Evolutionary conservation across 441 rosid species (phyloP).

Genomic region (Euphorbia celastroides): DNA sequence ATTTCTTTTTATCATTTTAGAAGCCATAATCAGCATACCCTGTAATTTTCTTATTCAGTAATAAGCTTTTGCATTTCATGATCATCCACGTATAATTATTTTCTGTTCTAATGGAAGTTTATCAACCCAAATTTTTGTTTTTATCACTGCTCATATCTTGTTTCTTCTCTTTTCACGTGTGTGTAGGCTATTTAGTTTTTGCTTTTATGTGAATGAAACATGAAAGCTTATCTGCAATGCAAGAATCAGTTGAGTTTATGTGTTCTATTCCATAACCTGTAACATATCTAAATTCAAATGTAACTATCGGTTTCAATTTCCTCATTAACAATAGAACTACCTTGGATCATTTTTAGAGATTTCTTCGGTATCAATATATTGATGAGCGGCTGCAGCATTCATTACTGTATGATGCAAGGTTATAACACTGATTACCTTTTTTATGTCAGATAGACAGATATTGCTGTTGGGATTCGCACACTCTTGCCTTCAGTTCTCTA

Average conservation of each 20-base stretch:
- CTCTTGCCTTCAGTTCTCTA: conserved; percentile 77
- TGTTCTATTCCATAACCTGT: not conserved
- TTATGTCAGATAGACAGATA: conserved; percentile 69
- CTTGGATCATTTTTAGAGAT: not conserved
- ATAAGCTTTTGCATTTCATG: not conserved
- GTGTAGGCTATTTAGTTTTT: not conserved
- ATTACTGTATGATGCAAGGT: not conserved
- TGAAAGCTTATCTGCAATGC: not conserved
- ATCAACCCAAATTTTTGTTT: not conserved
- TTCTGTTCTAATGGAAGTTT: not conserved
- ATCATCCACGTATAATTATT: not conserved
- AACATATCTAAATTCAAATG: too few species aligned
- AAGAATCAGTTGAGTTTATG: not conserved
- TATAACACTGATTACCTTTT: conserved; percentile 3
- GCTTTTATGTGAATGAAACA: not conserved
- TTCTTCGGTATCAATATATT: too few species aligned
- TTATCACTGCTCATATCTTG: not conserved
- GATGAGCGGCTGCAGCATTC: not conserved
- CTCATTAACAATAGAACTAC: too few species aligned
- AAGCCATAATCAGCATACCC: not conserved
- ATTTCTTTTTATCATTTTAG: not conserved
- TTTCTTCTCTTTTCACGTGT: not conserved
- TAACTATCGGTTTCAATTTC: too few species aligned
- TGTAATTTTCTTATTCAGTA: not conserved
- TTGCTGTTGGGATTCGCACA: conserved; percentile 75